These are phyloP conservation scores for Bauhinia variegata DNA, from an alignment of 306 rosid species.

Conservation along the genomic window DNA sequence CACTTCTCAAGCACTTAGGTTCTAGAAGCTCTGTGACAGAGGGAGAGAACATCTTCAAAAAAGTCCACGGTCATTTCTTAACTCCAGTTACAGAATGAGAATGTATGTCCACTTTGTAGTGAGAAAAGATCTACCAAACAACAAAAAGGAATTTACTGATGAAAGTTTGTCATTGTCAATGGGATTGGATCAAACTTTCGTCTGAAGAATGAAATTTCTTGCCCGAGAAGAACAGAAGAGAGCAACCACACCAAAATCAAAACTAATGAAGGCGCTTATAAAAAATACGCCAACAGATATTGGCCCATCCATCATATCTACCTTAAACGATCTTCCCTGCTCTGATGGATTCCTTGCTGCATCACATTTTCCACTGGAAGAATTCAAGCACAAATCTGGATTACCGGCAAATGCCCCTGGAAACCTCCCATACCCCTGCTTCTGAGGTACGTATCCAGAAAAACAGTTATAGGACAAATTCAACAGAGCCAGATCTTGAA, in stretches of 20 bases:
- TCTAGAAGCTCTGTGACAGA: background rate
- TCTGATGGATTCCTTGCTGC: conserved; percentile 47
- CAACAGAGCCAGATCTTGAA: conserved; percentile 58
- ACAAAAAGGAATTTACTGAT: conserved; percentile 54
- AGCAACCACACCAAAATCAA: conserved; percentile 73
- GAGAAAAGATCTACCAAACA: conserved; percentile 28
- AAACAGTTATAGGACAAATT: conserved; percentile 86
- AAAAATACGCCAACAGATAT: conserved; percentile 80
- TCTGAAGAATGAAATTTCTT: conserved; percentile 73
- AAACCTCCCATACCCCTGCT: conserved; percentile 76
- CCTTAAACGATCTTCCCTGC: conserved; percentile 59
- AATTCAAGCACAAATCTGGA: conserved; percentile 84
- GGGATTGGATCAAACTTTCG: conserved; percentile 52
- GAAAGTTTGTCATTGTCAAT: conserved; percentile 27
- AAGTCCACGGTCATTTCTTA: conserved; percentile 5
- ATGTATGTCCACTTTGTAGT: conserved; percentile 17
- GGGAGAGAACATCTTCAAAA: background rate
- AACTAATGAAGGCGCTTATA: conserved; percentile 84
- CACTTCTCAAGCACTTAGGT: too few species aligned
- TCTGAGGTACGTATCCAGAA: conserved; percentile 77
- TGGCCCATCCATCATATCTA: conserved; percentile 66
- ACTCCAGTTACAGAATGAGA: background rate
- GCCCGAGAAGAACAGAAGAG: conserved; percentile 83
- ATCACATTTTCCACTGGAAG: conserved; percentile 65
- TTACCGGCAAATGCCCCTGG: conserved; percentile 98